Percentiles rank a stretch among this genome's conserved stretches.
phyloP scores from a whole-genome alignment of 1,284 basidiomycete genomes.

The Schizophyllum commune region DNA sequence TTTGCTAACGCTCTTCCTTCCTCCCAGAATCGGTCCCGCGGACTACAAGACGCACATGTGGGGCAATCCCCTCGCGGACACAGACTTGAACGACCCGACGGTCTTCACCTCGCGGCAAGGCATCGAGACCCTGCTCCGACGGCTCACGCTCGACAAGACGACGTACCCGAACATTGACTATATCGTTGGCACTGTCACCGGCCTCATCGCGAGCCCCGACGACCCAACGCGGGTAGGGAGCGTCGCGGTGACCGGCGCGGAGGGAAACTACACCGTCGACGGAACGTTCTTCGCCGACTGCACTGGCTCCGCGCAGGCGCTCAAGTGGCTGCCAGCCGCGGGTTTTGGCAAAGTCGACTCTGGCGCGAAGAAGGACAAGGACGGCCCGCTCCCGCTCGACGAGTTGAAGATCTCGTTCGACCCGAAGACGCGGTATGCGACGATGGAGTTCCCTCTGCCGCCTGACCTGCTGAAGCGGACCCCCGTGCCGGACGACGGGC shows the following conservation, averaged over 20 bases:
- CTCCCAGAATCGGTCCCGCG: neutral
- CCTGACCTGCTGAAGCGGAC: conserved; percentile 1
- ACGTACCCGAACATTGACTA: conserved; percentile 5
- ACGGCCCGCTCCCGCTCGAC: neutral
- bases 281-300: conserved; percentile 8
- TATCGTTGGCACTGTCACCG: conserved; percentile 5
- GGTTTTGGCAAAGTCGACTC: conserved; percentile 5
- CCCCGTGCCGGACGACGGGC: conserved; percentile 4
- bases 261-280: conserved; percentile 1
- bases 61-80: neutral
- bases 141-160: neutral
- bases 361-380: neutral
- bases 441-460: conserved; percentile 6
- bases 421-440: conserved; percentile 12
- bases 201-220: neutral
- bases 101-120: neutral
- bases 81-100: neutral
- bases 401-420: conserved; percentile 11
- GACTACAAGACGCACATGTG: neutral
- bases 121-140: neutral
- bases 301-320: conserved; percentile 8
- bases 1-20: neutral
- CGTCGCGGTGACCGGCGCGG: conserved; percentile 1
- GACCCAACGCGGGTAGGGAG: neutral
- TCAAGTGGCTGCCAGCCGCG: conserved; percentile 10